Conservation (phyloP, 1,284 basidiomycete species). For the Ganoderma meredithae region DNA sequence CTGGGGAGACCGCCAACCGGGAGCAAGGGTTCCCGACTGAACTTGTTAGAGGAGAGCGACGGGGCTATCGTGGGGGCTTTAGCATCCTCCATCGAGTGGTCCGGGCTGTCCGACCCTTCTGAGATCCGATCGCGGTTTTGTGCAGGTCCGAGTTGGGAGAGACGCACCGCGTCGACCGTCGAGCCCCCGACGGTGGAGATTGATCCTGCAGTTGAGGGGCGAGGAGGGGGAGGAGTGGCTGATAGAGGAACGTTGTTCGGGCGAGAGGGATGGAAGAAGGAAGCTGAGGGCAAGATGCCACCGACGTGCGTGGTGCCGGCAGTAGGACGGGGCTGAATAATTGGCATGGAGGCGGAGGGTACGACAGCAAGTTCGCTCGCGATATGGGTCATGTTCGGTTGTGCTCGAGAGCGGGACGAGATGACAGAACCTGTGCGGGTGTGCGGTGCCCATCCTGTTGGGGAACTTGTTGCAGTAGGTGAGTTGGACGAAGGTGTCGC, state of each 20-base stretch:
- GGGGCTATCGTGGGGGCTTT: constrained; percentile 32
- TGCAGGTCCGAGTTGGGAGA: constrained; percentile 39
- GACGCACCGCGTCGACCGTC: constrained; percentile 36
- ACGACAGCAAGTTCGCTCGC: constrained; percentile 33
- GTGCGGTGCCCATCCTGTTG: constrained; percentile 30
- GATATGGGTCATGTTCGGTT: constrained; percentile 26
- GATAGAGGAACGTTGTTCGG: constrained; percentile 51
- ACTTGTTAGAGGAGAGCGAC: constrained; percentile 52
- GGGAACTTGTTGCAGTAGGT: constrained; percentile 33
- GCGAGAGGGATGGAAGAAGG: constrained; percentile 75
- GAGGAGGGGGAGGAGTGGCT: constrained; percentile 41
- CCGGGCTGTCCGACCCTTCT: constrained; percentile 42
- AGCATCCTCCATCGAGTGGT: constrained; percentile 42
- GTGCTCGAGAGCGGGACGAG: constrained; percentile 35
- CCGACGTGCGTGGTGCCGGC: constrained; percentile 64
- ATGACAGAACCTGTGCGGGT: constrained; percentile 37
- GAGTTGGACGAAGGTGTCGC: constrained; percentile 31
- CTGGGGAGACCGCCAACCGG: constrained; percentile 48
- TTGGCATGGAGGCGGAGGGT: constrained; percentile 36
- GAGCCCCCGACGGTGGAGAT: constrained; percentile 42
- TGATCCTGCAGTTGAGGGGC: constrained; percentile 44
- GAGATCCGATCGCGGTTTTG: constrained; percentile 39
- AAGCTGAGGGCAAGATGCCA: constrained; percentile 76
- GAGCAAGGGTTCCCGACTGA: constrained; percentile 72
- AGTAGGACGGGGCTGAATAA: constrained; percentile 37